Base-by-base conservation (phyloP, 257 asterid genomes). In the Paulownia fortunei region DNA sequence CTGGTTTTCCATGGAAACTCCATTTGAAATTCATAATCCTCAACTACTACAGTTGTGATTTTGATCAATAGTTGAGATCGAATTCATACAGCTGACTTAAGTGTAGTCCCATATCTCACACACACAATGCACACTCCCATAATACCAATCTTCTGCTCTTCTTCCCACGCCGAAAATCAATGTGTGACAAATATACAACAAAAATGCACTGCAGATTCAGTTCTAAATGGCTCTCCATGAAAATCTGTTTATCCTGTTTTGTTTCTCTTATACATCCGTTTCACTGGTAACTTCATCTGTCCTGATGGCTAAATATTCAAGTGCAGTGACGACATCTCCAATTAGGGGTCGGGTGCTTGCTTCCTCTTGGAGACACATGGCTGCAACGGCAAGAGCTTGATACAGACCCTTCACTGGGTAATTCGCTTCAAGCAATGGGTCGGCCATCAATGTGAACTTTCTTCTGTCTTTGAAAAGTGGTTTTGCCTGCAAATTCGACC, bases 261-360 rank as follows among this genome's bases (percentile, higher is more conserved):
- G 11, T n/a, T 56, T 59, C 58, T 78, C 68, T 24, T 32, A 24
- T 5, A 36, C 76, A 12, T 80, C 83, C 19, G 62, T 46, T 46
- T 74, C 72, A 30, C 24, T 72, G 13, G 34, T 37, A 63, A 6
- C 76, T 44, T 81, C 84, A 30, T 80, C 88, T 3, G 80, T 74
- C 34, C 41, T 64, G 54, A 82, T 41, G 63, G 87, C 74, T 44
- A 88, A 65, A 77, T 70, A 85, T 36, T 88, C 92, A 3, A 88
- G 89, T 0, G 92, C 92, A 3, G 92, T 86, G 76, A 86, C 92
- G 5, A 88, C 88, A 36, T 88, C 92, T 78, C 87, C 89, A 8
- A 86, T 88, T 0, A 86, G 75, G 26, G 92, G 92, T n/a, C 92
- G 83, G 1, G 90, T 88, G 73, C 81, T 68, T 44, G 92, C 88